These are phyloP conservation scores for Candida tropicalis DNA, from an alignment of 1,139 yeast genomes.

Conservation along the genomic window DNA sequence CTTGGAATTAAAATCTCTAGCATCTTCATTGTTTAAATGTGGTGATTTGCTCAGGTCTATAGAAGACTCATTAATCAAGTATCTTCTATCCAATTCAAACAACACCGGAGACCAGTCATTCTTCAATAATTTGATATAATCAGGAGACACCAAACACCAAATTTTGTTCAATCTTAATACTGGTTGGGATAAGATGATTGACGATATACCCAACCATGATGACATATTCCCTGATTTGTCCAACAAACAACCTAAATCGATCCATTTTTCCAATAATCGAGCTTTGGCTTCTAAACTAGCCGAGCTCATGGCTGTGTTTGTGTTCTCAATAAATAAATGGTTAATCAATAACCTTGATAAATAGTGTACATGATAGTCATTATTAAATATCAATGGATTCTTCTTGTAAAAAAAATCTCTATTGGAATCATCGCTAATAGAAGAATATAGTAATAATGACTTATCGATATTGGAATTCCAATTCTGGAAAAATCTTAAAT, in stretches of 20 bases:
- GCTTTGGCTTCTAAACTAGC: conserved; percentile 56
- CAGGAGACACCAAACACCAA: conserved; percentile 75
- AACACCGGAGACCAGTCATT: conserved; percentile 95
- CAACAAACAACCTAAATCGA: conserved; percentile 75
- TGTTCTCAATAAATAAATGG: conserved; percentile 63
- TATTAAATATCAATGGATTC: conserved; percentile 63
- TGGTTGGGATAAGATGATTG: conserved; percentile 81
- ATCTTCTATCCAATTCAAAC: conserved; percentile 81
- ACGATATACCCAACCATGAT: conserved; percentile 91
- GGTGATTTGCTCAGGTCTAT: conserved; percentile 9
- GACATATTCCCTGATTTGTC: conserved; percentile 91
- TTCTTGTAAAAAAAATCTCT: conserved; percentile 41
- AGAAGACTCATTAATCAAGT: conserved; percentile 46
- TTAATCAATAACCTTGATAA: conserved; percentile 70
- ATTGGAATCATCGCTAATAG: conserved; percentile 23
- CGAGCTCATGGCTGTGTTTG: conserved; percentile 16
- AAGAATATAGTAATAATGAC: conserved; percentile 38
- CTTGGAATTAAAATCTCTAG: conserved; percentile 24
- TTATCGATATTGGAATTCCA: conserved; percentile 77
- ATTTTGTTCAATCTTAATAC: conserved; percentile 70
- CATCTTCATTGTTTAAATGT: conserved; percentile 17
- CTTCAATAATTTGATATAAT: conserved; percentile 61
- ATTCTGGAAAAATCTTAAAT: conserved; percentile 52
- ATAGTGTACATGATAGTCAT: conserved; percentile 70
- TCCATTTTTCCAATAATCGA: conserved; percentile 77